phyloP scores from a whole-genome alignment of 179 eudicot genomes.

The Drosera spatulata region DNA sequence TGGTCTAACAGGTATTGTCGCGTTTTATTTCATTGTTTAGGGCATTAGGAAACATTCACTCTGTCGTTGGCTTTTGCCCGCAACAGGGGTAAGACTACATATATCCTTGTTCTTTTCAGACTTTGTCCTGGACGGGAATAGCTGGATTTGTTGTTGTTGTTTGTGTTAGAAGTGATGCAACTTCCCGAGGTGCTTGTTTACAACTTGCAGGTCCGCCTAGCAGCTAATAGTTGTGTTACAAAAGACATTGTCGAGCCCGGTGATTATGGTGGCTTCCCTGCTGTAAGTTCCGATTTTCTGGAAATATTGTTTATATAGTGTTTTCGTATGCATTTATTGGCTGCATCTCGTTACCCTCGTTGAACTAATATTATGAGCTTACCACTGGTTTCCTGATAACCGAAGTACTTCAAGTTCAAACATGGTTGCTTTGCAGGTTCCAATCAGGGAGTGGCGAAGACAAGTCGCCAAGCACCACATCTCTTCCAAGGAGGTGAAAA shows the following conservation, averaged over 20 bases:
- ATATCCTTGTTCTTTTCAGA: too few relatives aligned
- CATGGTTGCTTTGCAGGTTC: conserved; percentile 32
- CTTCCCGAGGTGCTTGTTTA: too few relatives aligned
- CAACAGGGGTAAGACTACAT: too few relatives aligned
- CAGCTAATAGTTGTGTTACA: conserved; percentile 81
- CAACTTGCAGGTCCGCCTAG: conserved; percentile 61
- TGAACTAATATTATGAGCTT: background rate
- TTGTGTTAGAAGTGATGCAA: too few relatives aligned
- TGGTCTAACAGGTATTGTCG: background rate
- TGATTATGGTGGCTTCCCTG: conserved; percentile 96
- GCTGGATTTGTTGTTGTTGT: too few relatives aligned
- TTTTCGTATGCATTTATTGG: background rate
- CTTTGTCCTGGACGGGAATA: too few relatives aligned
- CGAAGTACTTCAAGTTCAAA: background rate
- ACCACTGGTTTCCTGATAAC: background rate
- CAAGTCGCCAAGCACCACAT: conserved; percentile 42
- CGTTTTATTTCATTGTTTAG: background rate
- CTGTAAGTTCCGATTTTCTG: conserved; percentile 37
- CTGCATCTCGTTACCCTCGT: background rate
- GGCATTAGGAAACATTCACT: background rate
- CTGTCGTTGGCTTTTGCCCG: too few relatives aligned
- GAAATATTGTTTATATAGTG: background rate
- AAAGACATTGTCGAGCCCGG: conserved; percentile 73
- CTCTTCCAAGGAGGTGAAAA: conserved; percentile 9
- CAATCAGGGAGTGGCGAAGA: conserved; percentile 62